Evolutionary conservation across 495 filamentous ascomycete genomes (phyloP), one percentile per base, ranked within the genome.

Genomic region (Penicillium argentinense): DNA sequence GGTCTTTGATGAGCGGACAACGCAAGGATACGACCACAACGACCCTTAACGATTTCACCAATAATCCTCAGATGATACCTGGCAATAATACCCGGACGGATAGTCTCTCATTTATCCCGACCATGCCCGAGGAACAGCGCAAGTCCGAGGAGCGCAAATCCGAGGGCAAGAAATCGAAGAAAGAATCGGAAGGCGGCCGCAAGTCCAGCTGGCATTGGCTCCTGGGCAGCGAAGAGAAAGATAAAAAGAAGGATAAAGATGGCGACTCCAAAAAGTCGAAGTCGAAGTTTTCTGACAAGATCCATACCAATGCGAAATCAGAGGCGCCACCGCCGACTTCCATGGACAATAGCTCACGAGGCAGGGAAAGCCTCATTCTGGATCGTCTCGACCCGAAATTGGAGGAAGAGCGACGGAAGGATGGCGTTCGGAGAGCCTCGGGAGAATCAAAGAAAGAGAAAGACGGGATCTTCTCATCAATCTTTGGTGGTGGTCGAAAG

Each of bases 151-250:
- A 63, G n/a, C 83, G 80, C 48, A 84, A 80, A 49, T 51, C 72
- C 0, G 84, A 88, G 45, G 71, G 76, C 42, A 89, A 85, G 49
- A 82, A 79, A 40, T 74, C 77, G 9, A 87, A 73, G 49, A 82
- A 86, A 67, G 74, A 84, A 55, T 70, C 68, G 9, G 79, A 80
- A 23, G 73, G 75, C 23, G 69, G 73, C 21, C 75, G 84, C 46
- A 96, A 96, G 64, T 87, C 87, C n/a, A 89, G 87, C 52, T 91
- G 87, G 78, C 85, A 87, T 45, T 95, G 91, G 89, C 59, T 87
- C 14, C 55, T 83, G 13, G 83, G 85, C 14, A 80, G 72, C 22
- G 80, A 83, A 32, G 87, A 91, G 34, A 88, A 87, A 44, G 84
- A 87, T 39, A 86, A 83, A 54, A 83, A 79, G 42, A 72, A 77